Evolutionary conservation across 169 alveolate species (phyloP).

Genomic region (Cystoisospora suis): DNA sequence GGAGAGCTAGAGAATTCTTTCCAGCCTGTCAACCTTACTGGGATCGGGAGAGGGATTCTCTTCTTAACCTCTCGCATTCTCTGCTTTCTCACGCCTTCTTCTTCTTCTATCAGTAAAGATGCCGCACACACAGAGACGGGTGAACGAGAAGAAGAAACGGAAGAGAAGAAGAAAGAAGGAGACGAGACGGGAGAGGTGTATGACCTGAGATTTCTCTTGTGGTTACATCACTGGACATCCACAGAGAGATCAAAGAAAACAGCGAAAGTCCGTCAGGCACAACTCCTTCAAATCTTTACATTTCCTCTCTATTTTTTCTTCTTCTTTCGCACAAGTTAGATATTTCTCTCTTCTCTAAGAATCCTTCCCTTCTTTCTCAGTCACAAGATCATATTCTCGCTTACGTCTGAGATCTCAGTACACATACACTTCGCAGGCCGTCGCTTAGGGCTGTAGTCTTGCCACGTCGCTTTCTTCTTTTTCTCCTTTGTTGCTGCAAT

Average conservation of each 20-base stretch:
- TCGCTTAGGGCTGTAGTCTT: too few relatives aligned
- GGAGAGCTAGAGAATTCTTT: too few relatives aligned
- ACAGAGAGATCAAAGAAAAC: conserved; percentile 53
- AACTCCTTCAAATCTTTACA: background rate
- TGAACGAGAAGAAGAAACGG: background rate
- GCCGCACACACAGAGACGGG: background rate
- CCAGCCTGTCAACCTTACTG: too few relatives aligned
- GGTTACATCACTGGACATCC: conserved; percentile 46
- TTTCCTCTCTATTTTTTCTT: background rate
- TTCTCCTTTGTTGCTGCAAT: background rate
- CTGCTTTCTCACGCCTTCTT: background rate
- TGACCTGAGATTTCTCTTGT: conserved; percentile 40
- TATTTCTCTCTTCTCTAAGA: background rate
- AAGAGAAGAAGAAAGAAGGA: background rate
- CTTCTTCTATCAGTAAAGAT: too few relatives aligned
- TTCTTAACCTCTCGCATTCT: background rate
- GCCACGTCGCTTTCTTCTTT: background rate
- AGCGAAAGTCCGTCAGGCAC: conserved; percentile 34
- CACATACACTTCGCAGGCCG: background rate
- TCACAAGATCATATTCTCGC: background rate
- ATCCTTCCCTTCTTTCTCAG: background rate
- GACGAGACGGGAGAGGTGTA: background rate
- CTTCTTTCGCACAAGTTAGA: background rate
- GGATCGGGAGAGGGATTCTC: background rate
- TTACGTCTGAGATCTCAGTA: background rate